These are phyloP conservation scores for Nicotiana tabacum DNA, from an alignment of 257 asterid genomes.

Conservation along the genomic window DNA sequence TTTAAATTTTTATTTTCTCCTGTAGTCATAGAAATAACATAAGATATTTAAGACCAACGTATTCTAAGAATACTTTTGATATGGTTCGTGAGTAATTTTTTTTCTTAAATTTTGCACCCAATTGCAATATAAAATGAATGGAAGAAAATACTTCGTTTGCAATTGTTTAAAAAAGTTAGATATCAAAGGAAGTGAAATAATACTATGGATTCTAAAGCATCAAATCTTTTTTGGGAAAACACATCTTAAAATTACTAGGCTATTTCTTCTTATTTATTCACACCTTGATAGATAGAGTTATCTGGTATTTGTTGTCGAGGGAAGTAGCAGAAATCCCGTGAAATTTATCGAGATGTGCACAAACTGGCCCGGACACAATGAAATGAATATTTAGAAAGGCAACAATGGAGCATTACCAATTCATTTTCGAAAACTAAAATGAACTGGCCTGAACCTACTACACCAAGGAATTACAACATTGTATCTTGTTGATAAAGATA, in stretches of 20 bases:
- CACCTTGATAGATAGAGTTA: no score
- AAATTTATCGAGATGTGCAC: no score
- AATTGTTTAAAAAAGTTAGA: background rate
- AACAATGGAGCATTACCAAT: background rate
- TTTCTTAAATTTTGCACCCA: no score
- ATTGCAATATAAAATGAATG: no score
- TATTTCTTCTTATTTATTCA: no score
- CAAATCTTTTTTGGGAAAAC: background rate
- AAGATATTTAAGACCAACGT: background rate
- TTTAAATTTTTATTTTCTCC: background rate
- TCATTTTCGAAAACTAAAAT: background rate
- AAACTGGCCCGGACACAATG: no score
- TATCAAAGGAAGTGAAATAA: background rate
- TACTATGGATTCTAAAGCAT: background rate
- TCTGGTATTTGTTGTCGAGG: no score
- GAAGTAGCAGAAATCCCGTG: no score
- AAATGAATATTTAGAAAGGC: background rate
- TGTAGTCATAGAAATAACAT: background rate
- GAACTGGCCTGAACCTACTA: background rate
- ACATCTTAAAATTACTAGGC: no score
- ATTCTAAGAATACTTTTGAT: no score
- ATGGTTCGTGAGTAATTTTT: no score
- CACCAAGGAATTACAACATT: background rate
- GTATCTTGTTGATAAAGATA: background rate
- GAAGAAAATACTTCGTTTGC: no score